Evolutionary conservation across 2,329 filamentous ascomycete genomes (phyloP).

Genomic region (Xylariaceae sp.): DNA sequence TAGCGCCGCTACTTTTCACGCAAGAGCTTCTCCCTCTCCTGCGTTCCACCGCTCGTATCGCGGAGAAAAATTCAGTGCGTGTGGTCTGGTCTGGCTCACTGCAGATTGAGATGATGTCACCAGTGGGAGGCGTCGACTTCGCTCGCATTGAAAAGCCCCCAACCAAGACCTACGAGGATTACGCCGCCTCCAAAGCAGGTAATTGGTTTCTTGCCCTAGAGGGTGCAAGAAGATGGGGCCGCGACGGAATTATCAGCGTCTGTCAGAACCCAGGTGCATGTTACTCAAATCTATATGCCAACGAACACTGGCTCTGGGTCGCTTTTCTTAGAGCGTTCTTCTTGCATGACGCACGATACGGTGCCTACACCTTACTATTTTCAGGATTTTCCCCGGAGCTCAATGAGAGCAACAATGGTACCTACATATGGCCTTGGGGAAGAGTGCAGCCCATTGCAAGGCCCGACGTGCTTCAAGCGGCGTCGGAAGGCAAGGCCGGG

Average conservation of each 20-base stretch:
- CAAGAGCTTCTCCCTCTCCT: conserved; percentile 1
- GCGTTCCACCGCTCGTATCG: neutral
- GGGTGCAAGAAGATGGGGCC: conserved; percentile 3
- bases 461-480: conserved; percentile 5
- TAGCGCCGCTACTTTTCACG: conserved; percentile 8
- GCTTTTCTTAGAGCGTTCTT: neutral
- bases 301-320: conserved; percentile 5
- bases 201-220: conserved; percentile 10
- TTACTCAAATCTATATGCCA: conserved; percentile 3
- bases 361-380: conserved; percentile 1
- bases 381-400: conserved; percentile 3
- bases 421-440: conserved; percentile 12
- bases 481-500: conserved; percentile 4
- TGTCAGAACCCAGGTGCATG: conserved; percentile 8
- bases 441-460: neutral
- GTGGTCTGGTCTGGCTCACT: conserved; percentile 7
- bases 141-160: neutral
- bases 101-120: conserved; percentile 3
- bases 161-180: neutral
- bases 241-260: conserved; percentile 6
- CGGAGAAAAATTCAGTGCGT: conserved; percentile 3
- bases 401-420: conserved; percentile 2
- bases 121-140: neutral
- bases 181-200: neutral
- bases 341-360: neutral